Evolutionary conservation across 2,329 filamentous ascomycete species (phyloP).

Genomic region (Cordyceps militaris): DNA sequence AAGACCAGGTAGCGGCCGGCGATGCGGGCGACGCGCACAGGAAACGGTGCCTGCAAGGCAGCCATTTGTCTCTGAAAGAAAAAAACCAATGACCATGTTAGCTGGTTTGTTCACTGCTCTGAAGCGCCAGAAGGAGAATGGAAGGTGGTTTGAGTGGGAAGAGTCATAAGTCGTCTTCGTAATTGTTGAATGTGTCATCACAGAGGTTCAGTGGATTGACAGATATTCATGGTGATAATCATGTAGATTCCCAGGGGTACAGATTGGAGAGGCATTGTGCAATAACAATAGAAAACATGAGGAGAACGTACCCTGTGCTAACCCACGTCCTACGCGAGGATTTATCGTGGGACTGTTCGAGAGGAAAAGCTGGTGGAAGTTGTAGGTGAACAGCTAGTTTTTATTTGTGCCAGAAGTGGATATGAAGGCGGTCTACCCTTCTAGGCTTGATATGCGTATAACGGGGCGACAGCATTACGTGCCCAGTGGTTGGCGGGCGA

Average conservation of each 20-base stretch:
- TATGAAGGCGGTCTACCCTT: slow-evolving; percentile 3
- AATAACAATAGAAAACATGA: slow-evolving; percentile 7
- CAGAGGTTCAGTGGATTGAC: slow-evolving; percentile 52
- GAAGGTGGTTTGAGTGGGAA: slow-evolving; percentile 2
- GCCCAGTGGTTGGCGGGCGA: background rate
- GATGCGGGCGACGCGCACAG: slow-evolving; percentile 74
- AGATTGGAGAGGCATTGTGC: background rate
- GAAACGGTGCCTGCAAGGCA: slow-evolving; percentile 22
- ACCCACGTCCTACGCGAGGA: slow-evolving; percentile 12
- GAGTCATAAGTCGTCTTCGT: slow-evolving; percentile 39
- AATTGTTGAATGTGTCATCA: slow-evolving; percentile 37
- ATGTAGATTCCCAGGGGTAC: slow-evolving; percentile 25
- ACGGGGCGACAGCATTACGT: slow-evolving; percentile 9
- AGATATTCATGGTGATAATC: slow-evolving; percentile 49
- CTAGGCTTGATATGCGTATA: slow-evolving; percentile 13
- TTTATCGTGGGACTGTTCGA: background rate
- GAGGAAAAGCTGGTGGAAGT: background rate
- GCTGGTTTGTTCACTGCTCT: background rate
- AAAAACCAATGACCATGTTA: slow-evolving; percentile 2
- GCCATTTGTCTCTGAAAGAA: slow-evolving; percentile 15
- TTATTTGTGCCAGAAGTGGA: slow-evolving; percentile 9
- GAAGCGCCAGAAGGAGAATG: background rate
- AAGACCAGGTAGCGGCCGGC: slow-evolving; percentile 82
- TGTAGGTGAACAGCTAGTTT: background rate
- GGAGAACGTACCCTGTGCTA: slow-evolving; percentile 16